phyloP scores from a whole-genome alignment of 805 yeast species.

The Cephaloascus albidus region DNA sequence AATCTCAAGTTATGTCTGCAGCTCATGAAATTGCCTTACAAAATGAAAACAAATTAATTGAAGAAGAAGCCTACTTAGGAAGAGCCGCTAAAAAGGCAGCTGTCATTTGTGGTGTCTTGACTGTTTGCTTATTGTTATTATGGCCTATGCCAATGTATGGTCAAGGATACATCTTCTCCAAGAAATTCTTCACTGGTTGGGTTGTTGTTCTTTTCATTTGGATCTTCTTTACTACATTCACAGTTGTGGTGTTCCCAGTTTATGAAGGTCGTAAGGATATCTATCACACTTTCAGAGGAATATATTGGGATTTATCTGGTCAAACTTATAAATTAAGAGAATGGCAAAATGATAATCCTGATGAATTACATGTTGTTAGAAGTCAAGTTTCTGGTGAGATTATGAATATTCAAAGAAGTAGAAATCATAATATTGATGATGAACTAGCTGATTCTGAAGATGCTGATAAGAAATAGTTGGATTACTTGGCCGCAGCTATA shows the following conservation, averaged over 20 bases:
- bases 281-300: constrained; percentile 57
- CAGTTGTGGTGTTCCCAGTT: constrained; percentile 62
- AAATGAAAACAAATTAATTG: constrained; percentile 18
- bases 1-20: constrained; percentile 26
- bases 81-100: constrained; percentile 56
- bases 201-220: constrained; percentile 73
- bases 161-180: constrained; percentile 62
- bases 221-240: constrained; percentile 58
- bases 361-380: constrained; percentile 63
- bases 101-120: constrained; percentile 48
- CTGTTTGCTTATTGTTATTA: constrained; percentile 54
- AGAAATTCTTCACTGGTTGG: constrained; percentile 83
- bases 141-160: constrained; percentile 98
- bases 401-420: neutral
- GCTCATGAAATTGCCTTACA: constrained; percentile 25
- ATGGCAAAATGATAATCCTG: constrained; percentile 74
- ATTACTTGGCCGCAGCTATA: too few species aligned
- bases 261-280: constrained; percentile 68
- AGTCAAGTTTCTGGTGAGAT: constrained; percentile 44
- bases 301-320: constrained; percentile 80
- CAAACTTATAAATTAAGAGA: constrained; percentile 61
- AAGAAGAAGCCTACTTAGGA: constrained; percentile 42
- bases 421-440: neutral
- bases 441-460: too few species aligned
- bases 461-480: too few species aligned